These are phyloP conservation scores for Mikania micrantha DNA, from an alignment of 129 eudicot species.

Conservation along the genomic window DNA sequence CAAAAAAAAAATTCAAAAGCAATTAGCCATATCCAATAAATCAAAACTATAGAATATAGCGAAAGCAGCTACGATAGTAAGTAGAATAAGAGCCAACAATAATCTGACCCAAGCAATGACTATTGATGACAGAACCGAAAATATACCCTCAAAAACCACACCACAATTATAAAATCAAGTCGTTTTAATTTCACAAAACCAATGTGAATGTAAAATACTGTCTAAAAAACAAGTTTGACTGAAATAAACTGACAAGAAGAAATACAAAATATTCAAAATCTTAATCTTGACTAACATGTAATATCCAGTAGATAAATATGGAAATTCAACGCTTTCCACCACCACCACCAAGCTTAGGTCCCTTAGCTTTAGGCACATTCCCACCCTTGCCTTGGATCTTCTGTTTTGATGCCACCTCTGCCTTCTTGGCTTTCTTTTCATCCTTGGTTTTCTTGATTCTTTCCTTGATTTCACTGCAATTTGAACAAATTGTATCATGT, in stretches of 20 bases:
- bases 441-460: conserved; percentile 63
- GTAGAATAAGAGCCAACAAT: no score
- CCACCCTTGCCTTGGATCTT: conserved; percentile 37
- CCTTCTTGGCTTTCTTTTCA: conserved; percentile 60
- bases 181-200: neutral
- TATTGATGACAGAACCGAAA: no score
- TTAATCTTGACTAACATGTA: conserved; percentile 2
- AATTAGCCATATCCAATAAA: no score
- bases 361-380: conserved; percentile 37
- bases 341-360: conserved; percentile 55
- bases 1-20: no score
- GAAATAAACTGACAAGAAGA: neutral
- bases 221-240: neutral
- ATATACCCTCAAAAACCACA: neutral
- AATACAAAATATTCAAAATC: conserved; percentile 3
- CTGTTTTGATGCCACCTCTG: conserved; percentile 43
- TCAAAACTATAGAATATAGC: no score
- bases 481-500: neutral
- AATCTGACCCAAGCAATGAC: no score
- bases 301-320: neutral
- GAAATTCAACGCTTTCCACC: conserved; percentile 48
- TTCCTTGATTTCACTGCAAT: conserved; percentile 49
- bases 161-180: neutral
- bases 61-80: no score
- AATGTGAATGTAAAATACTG: neutral